Evolutionary conservation across 768 basidiomycete genomes (phyloP).

Genomic region (Naganishia kalamii): DNA sequence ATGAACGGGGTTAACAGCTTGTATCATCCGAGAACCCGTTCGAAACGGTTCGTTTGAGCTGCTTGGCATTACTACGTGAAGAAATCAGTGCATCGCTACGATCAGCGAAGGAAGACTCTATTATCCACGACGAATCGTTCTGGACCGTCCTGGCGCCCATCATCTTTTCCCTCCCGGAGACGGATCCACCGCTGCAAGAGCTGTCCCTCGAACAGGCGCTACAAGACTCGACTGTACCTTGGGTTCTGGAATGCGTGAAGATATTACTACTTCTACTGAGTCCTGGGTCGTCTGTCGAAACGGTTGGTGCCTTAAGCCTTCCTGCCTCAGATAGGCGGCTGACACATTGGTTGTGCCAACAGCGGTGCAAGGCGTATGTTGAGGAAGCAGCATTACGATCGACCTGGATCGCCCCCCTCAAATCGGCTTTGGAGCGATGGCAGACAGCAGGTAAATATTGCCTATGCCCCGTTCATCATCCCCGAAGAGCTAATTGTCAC

Average conservation of each 20-base stretch:
- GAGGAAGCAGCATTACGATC: background rate
- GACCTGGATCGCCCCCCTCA: background rate
- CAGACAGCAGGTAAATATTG: background rate
- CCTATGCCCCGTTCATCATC: background rate
- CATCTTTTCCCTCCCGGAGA: background rate
- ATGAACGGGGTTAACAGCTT: background rate
- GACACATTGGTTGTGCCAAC: background rate
- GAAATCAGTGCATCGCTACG: background rate
- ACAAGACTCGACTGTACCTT: background rate
- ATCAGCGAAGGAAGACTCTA: too few species aligned
- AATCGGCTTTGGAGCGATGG: background rate
- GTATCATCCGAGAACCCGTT: slow-evolving; percentile 7
- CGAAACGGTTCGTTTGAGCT: background rate
- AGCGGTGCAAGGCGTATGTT: background rate
- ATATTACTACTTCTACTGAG: background rate
- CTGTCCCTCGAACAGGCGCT: background rate
- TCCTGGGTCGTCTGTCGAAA: background rate
- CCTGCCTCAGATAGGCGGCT: background rate
- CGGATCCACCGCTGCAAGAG: background rate
- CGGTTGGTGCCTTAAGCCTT: background rate
- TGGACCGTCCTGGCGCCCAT: background rate
- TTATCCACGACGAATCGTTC: background rate
- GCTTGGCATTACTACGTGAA: background rate
- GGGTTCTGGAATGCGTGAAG: background rate
- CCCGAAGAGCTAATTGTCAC: background rate